Conservation (phyloP, 2,329 filamentous ascomycete genomes). For the Periconia sp. region DNA sequence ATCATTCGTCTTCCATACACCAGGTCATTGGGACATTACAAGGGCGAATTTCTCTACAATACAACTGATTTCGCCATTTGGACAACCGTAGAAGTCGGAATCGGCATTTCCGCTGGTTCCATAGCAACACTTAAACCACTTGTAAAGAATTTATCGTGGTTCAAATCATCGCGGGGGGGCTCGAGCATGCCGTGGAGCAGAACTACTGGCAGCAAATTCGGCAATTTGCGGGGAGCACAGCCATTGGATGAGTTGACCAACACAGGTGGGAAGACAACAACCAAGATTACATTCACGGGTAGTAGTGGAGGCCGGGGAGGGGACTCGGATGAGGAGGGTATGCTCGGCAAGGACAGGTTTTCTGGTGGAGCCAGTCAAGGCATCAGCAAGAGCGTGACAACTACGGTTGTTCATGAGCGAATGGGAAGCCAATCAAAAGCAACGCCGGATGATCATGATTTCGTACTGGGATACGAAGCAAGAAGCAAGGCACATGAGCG, state of each 20-base stretch:
- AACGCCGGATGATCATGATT: not conserved
- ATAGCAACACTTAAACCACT: constrained; percentile 56
- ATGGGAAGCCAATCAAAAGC: not conserved
- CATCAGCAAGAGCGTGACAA: constrained; percentile 21
- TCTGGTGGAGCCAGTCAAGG: constrained; percentile 12
- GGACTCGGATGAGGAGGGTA: constrained; percentile 23
- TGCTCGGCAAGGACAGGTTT: constrained; percentile 12
- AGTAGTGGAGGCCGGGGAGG: constrained; percentile 14
- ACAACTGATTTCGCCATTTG: constrained; percentile 37
- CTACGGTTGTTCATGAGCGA: constrained; percentile 18
- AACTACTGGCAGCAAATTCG: constrained; percentile 1
- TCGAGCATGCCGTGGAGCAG: constrained; percentile 1
- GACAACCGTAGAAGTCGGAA: constrained; percentile 39
- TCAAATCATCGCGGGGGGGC: not conserved
- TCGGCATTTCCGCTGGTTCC: constrained; percentile 51
- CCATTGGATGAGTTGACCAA: constrained; percentile 20
- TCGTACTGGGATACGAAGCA: not conserved
- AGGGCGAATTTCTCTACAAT: constrained; percentile 34
- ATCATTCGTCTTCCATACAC: constrained; percentile 34
- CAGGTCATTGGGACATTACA: constrained; percentile 22
- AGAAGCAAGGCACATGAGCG: not conserved
- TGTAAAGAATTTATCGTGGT: constrained; percentile 31
- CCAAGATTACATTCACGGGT: constrained; percentile 24
- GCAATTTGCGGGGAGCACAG: not conserved
- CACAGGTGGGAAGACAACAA: constrained; percentile 16